phyloP scores from a whole-genome alignment of 2,329 filamentous ascomycete species.

The Cercospora berteroae region DNA sequence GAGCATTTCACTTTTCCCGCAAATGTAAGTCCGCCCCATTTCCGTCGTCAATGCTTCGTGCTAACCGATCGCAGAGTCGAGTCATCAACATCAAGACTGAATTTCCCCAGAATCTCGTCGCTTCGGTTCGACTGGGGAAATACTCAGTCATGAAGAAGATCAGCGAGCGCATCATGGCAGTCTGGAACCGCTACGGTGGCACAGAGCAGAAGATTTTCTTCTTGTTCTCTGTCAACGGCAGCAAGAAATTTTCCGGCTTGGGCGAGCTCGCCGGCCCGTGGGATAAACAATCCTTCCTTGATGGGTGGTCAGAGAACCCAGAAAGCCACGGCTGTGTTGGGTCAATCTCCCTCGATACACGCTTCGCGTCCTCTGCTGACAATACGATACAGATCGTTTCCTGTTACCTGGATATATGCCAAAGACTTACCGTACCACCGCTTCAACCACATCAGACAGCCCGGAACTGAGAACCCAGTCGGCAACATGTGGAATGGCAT shows the following conservation, averaged over 20 bases:
- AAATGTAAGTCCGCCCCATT: slow-evolving; percentile 26
- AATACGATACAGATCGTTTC: slow-evolving; percentile 26
- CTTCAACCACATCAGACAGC: slow-evolving; percentile 30
- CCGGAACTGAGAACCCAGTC: slow-evolving; percentile 26
- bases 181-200: slow-evolving; percentile 26
- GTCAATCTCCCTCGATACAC: slow-evolving; percentile 13
- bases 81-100: slow-evolving; percentile 37
- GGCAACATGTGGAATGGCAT: slow-evolving; percentile 39
- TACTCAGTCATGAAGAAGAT: slow-evolving; percentile 29
- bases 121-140: slow-evolving; percentile 20
- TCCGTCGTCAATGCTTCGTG: slow-evolving; percentile 15
- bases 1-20: slow-evolving; percentile 29
- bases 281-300: slow-evolving; percentile 21
- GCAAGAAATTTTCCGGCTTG: slow-evolving; percentile 34
- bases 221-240: slow-evolving; percentile 34
- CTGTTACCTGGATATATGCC: slow-evolving; percentile 32
- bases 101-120: slow-evolving; percentile 26
- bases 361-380: slow-evolving; percentile 11
- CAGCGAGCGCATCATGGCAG: slow-evolving; percentile 30
- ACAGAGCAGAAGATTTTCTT: slow-evolving; percentile 30
- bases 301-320: slow-evolving; percentile 25
- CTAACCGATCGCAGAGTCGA: slow-evolving; percentile 24
- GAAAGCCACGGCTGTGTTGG: slow-evolving; percentile 14
- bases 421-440: slow-evolving; percentile 33
- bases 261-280: slow-evolving; percentile 33